Base-by-base conservation (phyloP, 371 early-diverging fungal species). In the Aphelidium insulamus region DNA sequence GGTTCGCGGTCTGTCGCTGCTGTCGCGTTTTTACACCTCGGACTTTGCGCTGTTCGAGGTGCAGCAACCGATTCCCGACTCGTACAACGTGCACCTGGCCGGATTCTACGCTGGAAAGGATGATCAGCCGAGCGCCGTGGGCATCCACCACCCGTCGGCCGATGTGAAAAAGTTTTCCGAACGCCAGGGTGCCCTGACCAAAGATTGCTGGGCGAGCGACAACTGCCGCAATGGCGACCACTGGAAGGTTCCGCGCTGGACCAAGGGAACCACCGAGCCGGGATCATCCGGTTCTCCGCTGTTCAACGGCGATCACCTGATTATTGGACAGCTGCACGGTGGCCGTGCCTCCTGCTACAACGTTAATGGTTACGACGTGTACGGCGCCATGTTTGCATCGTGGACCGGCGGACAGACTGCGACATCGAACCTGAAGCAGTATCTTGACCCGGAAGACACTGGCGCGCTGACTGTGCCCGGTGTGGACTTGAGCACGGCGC, bases 281-380 rank as follows among this genome's bases (percentile, higher is more conserved):
- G 62, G 62, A 6, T 52, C 53, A n/a, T 57, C 58, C 27, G 62
- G 62, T 9, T 57, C 56, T 0, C 62, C 62, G 0, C 28, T 62
- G 19, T 62, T 62, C 36, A 48, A 62, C 21, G 44, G 52, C 1
- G 48, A 41, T 15, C 48, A 49, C 41, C 36, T 50, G 2, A 52
- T 62, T n/a, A 48, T 61, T 1, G 62, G 62, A 1, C 62, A 62
- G 15, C 33, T 62, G 21, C 62, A 62, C 41, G 62, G 62, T 2
- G 62, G 62, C 0, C 38, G 43, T 6, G 53, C 62, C 7, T 45
- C 52, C 11, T 62, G 62, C 14, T 52, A 43, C 38, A 55, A 52
- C 42, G 39, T 30, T 23, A 40, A 57, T n/a, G 62, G 60, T 0
- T 58, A 55, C 34, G 62, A 62, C 36, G 34, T 47, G 2, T 62